A percentile compares a stretch with the other conserved stretches of the same genome.
phyloP scores from a whole-genome alignment of 2,329 filamentous ascomycete species.

The Rhynchosporium graminicola region DNA sequence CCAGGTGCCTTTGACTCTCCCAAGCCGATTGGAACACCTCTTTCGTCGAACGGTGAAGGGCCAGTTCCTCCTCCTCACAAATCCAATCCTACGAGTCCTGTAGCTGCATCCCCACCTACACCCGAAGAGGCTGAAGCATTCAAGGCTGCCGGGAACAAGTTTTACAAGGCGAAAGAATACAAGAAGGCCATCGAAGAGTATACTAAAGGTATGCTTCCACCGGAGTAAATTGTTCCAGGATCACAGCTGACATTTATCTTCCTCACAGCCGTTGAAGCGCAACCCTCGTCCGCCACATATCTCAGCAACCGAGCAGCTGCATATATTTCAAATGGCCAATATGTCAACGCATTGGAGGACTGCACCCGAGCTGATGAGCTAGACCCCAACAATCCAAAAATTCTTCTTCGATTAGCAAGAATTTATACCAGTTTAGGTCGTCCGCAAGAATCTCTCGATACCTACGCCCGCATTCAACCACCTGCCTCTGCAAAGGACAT shows the following conservation, averaged over 20 bases:
- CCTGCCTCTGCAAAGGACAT: slow-evolving; percentile 82
- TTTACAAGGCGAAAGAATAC: slow-evolving; percentile 95
- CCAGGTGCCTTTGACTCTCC: slow-evolving; percentile 46
- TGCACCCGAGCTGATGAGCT: slow-evolving; percentile 79
- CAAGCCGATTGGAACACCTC: slow-evolving; percentile 50
- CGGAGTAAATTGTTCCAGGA: not conserved
- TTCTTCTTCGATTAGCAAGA: slow-evolving; percentile 81
- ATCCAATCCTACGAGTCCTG: slow-evolving; percentile 61
- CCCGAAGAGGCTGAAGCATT: slow-evolving; percentile 81
- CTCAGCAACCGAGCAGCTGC: slow-evolving; percentile 94
- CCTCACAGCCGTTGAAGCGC: slow-evolving; percentile 77
- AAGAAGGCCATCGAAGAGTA: slow-evolving; percentile 87
- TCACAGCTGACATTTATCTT: slow-evolving; percentile 21
- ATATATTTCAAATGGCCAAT: slow-evolving; percentile 84
- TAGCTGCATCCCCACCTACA: slow-evolving; percentile 45
- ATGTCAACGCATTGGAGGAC: slow-evolving; percentile 79
- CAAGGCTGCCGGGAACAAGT: slow-evolving; percentile 93
- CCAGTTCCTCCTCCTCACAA: slow-evolving; percentile 74
- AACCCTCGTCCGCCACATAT: slow-evolving; percentile 84
- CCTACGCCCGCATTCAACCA: slow-evolving; percentile 78
- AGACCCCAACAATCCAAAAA: slow-evolving; percentile 84
- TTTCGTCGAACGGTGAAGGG: slow-evolving; percentile 43
- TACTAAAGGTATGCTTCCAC: slow-evolving; percentile 70
- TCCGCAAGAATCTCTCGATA: slow-evolving; percentile 81
- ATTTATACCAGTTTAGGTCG: slow-evolving; percentile 87